phyloP scores from a whole-genome alignment of 345 rosid genomes.

The Populus tremula region DNA sequence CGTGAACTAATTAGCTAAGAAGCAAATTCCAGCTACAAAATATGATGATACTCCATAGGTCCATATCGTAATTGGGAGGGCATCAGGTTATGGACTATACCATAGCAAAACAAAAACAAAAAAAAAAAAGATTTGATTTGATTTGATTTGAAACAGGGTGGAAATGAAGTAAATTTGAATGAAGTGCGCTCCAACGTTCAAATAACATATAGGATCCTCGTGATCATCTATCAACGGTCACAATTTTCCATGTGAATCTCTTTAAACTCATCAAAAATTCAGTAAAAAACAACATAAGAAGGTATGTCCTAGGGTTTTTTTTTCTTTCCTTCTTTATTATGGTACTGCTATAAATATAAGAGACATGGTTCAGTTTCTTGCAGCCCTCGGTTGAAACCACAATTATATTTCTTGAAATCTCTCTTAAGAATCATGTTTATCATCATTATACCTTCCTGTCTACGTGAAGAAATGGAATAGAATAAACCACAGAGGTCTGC shows the following conservation, averaged over 20 bases:
- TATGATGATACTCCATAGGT: too few relatives aligned
- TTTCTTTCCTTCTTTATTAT: slow-evolving; percentile 10
- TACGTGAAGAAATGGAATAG: slow-evolving; percentile 47
- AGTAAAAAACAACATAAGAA: too few relatives aligned
- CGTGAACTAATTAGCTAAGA: too few relatives aligned
- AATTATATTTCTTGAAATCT: slow-evolving; percentile 19
- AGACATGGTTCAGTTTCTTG: slow-evolving; percentile 20
- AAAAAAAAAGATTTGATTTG: background rate
- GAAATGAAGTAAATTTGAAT: slow-evolving; percentile 1
- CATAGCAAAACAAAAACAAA: background rate
- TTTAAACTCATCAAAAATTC: slow-evolving; percentile 26
- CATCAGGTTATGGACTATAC: slow-evolving; percentile 11
- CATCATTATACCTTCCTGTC: slow-evolving; percentile 76
- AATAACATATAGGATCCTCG: slow-evolving; percentile 27
- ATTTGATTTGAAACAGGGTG: slow-evolving; percentile 7
- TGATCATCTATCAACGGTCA: slow-evolving; percentile 48
- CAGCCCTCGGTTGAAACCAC: slow-evolving; percentile 27
- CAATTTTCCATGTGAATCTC: slow-evolving; percentile 63
- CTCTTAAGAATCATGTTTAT: slow-evolving; percentile 20
- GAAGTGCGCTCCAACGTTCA: slow-evolving; percentile 70
- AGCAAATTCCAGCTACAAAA: too few relatives aligned
- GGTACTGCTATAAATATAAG: slow-evolving; percentile 39
- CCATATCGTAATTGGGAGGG: background rate
- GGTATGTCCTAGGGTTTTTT: background rate
- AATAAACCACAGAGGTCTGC: slow-evolving; percentile 22